phyloP scores from a whole-genome alignment of 345 rosid species.

The Excoecaria cochinchinensis region DNA sequence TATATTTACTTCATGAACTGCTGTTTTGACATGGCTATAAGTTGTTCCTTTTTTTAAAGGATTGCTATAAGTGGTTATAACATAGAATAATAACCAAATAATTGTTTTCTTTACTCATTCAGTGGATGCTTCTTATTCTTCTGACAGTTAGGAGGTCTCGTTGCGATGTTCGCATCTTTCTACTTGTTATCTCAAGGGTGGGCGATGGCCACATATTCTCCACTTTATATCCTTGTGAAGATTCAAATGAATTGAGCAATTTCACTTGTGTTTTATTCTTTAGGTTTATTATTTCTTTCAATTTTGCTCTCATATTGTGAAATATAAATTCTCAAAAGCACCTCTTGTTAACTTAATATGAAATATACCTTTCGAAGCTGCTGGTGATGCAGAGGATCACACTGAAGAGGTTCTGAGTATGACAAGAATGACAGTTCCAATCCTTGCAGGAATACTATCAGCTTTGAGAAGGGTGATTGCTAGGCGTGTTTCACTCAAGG shows the following conservation, averaged over 20 bases:
- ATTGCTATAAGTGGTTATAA: neutral
- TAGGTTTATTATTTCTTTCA: neutral
- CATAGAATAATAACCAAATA: neutral
- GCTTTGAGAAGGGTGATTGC: slow-evolving; percentile 92
- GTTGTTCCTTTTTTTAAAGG: neutral
- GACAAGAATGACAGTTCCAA: slow-evolving; percentile 73
- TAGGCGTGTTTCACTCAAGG: slow-evolving; percentile 94
- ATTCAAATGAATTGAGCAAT: neutral
- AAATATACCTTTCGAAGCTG: slow-evolving; percentile 59
- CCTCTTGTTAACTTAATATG: slow-evolving; percentile 54
- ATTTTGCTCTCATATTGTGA: slow-evolving; percentile 1
- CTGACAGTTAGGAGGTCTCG: slow-evolving; percentile 83
- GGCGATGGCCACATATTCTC: slow-evolving; percentile 82
- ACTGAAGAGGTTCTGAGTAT: slow-evolving; percentile 62
- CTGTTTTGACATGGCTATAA: neutral
- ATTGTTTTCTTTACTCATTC: neutral
- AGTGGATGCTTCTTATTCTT: slow-evolving; percentile 16
- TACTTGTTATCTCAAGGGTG: slow-evolving; percentile 95
- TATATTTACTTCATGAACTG: neutral
- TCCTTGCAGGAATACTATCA: slow-evolving; percentile 91
- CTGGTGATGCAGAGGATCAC: slow-evolving; percentile 38
- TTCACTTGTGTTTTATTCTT: neutral
- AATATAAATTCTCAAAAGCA: slow-evolving; percentile 13
- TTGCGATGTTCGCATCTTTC: slow-evolving; percentile 81
- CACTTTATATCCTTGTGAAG: slow-evolving; percentile 73